These are phyloP conservation scores for Tilletiaria anomala DNA, from an alignment of 1,284 basidiomycete genomes.

Conservation along the genomic window DNA sequence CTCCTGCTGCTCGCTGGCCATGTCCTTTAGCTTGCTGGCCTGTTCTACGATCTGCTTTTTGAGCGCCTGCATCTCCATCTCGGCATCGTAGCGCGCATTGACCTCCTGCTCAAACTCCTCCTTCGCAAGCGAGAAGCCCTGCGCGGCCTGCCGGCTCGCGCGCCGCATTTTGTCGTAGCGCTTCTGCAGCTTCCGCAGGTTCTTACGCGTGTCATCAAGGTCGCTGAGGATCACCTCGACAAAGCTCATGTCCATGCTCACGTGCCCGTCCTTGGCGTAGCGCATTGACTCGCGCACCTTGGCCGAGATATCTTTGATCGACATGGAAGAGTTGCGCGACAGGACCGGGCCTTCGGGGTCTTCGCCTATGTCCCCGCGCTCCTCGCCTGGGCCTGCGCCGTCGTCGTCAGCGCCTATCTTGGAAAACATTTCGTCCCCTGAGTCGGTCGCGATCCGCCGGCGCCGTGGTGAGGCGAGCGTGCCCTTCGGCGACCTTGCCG, in stretches of 20 bases:
- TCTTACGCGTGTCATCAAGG: constrained; percentile 54
- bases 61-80: constrained; percentile 73
- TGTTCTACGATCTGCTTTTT: constrained; percentile 75
- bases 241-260: constrained; percentile 60
- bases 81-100: constrained; percentile 69
- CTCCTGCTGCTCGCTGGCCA: constrained; percentile 57
- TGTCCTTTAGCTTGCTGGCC: constrained; percentile 64
- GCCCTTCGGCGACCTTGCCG: no score
- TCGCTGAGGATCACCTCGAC: constrained; percentile 58
- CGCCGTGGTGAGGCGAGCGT: neutral
- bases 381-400: neutral
- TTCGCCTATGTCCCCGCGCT: constrained; percentile 1
- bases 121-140: constrained; percentile 77
- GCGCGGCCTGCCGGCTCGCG: constrained; percentile 72
- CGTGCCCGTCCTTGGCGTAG: constrained; percentile 48
- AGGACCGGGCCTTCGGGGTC: no score
- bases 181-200: constrained; percentile 54
- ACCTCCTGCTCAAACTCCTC: constrained; percentile 85
- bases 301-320: constrained; percentile 21
- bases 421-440: no score
- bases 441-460: no score
- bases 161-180: constrained; percentile 69
- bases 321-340: constrained; percentile 1
- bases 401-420: neutral
- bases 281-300: constrained; percentile 53